These are phyloP conservation scores for Neocucurbitaria cava DNA, from an alignment of 2,329 filamentous ascomycete genomes.

Conservation along the genomic window DNA sequence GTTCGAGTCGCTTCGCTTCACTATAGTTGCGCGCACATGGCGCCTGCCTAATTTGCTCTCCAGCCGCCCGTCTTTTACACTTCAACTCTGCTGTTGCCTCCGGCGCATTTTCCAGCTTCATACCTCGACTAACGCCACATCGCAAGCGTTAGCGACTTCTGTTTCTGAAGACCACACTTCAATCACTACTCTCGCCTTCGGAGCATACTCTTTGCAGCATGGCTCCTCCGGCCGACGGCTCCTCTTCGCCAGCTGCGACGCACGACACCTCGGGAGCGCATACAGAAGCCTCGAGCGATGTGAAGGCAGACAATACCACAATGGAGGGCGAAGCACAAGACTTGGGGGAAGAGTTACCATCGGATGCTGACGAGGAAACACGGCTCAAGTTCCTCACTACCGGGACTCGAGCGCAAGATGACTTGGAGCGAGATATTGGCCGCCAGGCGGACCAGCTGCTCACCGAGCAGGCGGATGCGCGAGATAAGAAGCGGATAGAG, in stretches of 20 bases:
- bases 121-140: background rate
- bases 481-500: conserved; percentile 68
- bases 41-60: background rate
- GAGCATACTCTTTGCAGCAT: conserved; percentile 5
- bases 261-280: conserved; percentile 14
- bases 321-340: conserved; percentile 16
- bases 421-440: conserved; percentile 86
- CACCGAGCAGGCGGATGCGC: conserved; percentile 67
- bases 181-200: background rate
- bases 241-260: conserved; percentile 10
- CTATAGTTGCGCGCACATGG: background rate
- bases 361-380: conserved; percentile 51
- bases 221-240: conserved; percentile 13
- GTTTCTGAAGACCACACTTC: background rate
- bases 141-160: background rate
- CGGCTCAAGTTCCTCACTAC: conserved; percentile 49
- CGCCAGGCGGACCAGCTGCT: conserved; percentile 68
- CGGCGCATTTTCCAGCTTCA: conserved; percentile 7
- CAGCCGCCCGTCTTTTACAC: background rate
- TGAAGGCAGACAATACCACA: conserved; percentile 5
- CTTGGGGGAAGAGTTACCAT: conserved; percentile 28
- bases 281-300: conserved; percentile 11
- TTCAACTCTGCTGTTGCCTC: conserved; percentile 22
- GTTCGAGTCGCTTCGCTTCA: background rate
- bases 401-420: conserved; percentile 77